A percentile compares a stretch with the other conserved stretches of the same genome.
phyloP scores from a whole-genome alignment of 1,284 basidiomycete species.

The Trichosporon faecale region DNA sequence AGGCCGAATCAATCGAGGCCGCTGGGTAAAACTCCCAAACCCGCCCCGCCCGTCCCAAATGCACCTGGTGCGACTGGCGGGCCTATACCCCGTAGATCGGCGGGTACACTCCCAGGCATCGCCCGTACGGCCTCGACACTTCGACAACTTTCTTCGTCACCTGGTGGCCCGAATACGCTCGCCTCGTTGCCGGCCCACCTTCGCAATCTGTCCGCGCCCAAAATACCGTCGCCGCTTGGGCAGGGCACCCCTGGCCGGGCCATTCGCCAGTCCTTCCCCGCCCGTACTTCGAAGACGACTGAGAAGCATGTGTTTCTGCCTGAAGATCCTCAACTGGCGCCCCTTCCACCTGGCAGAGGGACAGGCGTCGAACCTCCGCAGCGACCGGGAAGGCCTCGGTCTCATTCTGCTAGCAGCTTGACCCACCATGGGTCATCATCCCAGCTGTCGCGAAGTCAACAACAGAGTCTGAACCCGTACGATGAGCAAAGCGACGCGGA shows the following conservation, averaged over 20 bases:
- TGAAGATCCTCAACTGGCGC: slow-evolving; percentile 83
- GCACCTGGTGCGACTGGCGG: background rate
- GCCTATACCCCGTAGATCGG: slow-evolving; percentile 37
- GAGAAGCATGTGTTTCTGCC: slow-evolving; percentile 89
- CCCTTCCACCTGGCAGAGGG: slow-evolving; percentile 52
- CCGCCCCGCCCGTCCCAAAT: slow-evolving; percentile 26
- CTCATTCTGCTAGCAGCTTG: background rate
- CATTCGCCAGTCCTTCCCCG: slow-evolving; percentile 55
- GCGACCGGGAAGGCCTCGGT: slow-evolving; percentile 21
- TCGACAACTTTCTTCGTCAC: slow-evolving; percentile 34
- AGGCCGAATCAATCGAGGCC: slow-evolving; percentile 39
- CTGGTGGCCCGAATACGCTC: slow-evolving; percentile 22
- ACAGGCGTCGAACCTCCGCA: slow-evolving; percentile 33
- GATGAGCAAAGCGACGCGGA: slow-evolving; percentile 51
- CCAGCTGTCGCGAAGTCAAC: slow-evolving; percentile 2
- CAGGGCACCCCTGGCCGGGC: slow-evolving; percentile 47
- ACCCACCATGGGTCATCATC: background rate
- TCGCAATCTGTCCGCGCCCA: slow-evolving; percentile 44
- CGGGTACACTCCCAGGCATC: slow-evolving; percentile 42
- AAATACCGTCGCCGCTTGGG: slow-evolving; percentile 50
- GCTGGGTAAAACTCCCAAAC: slow-evolving; percentile 38
- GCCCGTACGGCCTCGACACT: slow-evolving; percentile 50
- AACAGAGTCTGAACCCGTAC: background rate
- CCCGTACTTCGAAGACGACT: slow-evolving; percentile 80
- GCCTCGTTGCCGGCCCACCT: slow-evolving; percentile 48